A percentile compares a stretch with the other conserved stretches of the same genome.
These are phyloP conservation scores for Phaffia australis DNA, from an alignment of 768 basidiomycete species.

Conservation along the genomic window DNA sequence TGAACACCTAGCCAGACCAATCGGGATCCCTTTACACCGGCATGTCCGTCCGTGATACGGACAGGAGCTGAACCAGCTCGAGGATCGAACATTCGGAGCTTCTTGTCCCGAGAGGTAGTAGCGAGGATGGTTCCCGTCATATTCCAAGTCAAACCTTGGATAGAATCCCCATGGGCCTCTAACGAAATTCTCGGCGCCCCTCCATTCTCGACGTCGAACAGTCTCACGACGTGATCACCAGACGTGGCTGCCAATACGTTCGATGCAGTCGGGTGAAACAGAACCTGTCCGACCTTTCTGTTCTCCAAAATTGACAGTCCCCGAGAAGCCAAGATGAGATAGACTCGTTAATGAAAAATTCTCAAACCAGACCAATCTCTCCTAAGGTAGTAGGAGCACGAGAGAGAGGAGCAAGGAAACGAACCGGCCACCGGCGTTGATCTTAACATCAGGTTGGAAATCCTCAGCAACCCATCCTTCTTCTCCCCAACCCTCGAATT, in stretches of 20 bases:
- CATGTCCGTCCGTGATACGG: conserved; percentile 71
- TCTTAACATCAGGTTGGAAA: conserved; percentile 53
- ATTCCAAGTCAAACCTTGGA: conserved; percentile 77
- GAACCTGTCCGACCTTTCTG: conserved; percentile 84
- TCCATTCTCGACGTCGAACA: conserved; percentile 82
- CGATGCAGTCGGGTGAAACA: conserved; percentile 83
- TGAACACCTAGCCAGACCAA: conserved; percentile 82
- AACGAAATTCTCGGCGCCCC: conserved; percentile 49
- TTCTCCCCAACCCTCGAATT: conserved; percentile 64
- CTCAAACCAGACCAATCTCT: background rate
- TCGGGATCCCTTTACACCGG: conserved; percentile 83
- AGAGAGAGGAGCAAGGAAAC: background rate
- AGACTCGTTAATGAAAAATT: background rate
- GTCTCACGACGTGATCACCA: conserved; percentile 74
- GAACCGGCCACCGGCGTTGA: conserved; percentile 36
- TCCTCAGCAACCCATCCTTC: conserved; percentile 42
- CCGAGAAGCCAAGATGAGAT: background rate
- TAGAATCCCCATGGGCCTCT: conserved; percentile 69
- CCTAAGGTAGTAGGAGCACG: background rate
- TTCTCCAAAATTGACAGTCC: background rate
- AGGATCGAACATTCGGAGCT: conserved; percentile 84
- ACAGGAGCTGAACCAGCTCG: conserved; percentile 71
- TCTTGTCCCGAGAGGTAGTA: conserved; percentile 86
- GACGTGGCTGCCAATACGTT: conserved; percentile 68
- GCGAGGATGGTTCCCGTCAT: conserved; percentile 65